Base-by-base conservation (phyloP, 2,329 filamentous ascomycete genomes). In the Arthrobotrys conoides region DNA sequence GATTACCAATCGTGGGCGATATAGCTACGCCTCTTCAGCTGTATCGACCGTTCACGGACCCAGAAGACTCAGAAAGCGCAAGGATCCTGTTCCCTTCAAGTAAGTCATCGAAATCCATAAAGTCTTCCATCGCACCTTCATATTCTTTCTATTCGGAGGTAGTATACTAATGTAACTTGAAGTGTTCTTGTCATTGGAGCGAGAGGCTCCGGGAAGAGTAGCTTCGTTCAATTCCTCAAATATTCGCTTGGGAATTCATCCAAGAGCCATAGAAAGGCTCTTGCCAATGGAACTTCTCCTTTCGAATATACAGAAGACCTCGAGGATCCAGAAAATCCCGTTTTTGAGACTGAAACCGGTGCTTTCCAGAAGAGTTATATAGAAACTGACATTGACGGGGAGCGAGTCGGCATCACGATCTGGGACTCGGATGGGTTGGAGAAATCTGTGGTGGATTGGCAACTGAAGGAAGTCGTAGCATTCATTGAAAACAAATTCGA, bases 401-500 rank as follows among this genome's bases (percentile, higher is more conserved):
- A 99, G 85, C 91, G 95, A 65, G 89, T 99, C 59, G 96, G 96
- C 8, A 86, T 99, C 81, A 99, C 96, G 0, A 86, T 99, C 36
- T 99, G 96, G 96, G 96, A 99, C 84, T 98, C 96, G 0, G 91
- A 96, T 82, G 96, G 96, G 0, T 86, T 99, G 70, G 95, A 99
- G 85, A 97, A 95, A 88, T 96, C 93, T 82, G 90, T 98, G 41
- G 94, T 97, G 65, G 96, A 98, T 84, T 89, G 98, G 81, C 96
- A 99, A 85, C 87, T 99, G 81, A 90, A 94, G 79, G 93, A 97
- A 84, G 94, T 98, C 87, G 91, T 92, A 38, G 89, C 91, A 8
- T 99, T 99, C 86, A 87, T 99, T 76, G 96, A 99, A 87, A 95
- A 92, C 87, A 98, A 98, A 85, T 99, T 99, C 82, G 95, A 99